Base-by-base conservation (phyloP, 257 asterid species). In the Dorcoceras hygrometricum region DNA sequence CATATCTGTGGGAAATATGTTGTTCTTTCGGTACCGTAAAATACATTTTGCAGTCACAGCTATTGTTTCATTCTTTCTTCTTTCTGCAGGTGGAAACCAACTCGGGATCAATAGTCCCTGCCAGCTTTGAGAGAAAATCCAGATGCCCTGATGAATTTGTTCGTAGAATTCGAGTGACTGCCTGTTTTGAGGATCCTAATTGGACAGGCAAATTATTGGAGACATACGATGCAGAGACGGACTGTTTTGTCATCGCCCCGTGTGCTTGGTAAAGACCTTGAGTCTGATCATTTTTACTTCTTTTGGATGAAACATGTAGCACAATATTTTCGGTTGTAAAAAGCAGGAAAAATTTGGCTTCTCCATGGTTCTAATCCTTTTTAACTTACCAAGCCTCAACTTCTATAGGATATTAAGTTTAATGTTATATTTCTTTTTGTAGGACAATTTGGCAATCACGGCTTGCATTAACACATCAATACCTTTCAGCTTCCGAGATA, bases 141-240 rank as follows among this genome's bases (percentile, higher is more conserved):
- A 86, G 95, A 74, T 85, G 95, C 79, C 99, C 99, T 20, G 99
- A 94, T 73, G 97, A 90, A 68, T 55, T 87, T 58, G 84, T 94
- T 12, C 84, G 99, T 62, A 87, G 90, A 73, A 88, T 87, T 65
- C 86, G 97, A 62, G 79, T 94, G 62, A 79, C 85, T 53, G 77
- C 97, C 24, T 70, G 84, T 61, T 88, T 23, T 31, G 93, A 87
- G 74, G 96, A 90, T 65, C 86, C 88, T 23, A 80, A 54, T 62
- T 90, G 90, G 88, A 63, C 39, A 0, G 86, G 85, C 34, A 83
- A 78, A 69, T 74, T 94, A 78, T 83, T 93, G 51, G 99, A 93
- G 75, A 83, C 95, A 23, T 90, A 90, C 23, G 84, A 86, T 66
- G 82, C 95, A 54, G 72, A 28, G 61, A 78, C 81, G 10, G 96